These are phyloP conservation scores for Fimicolochytrium jonesii DNA, from an alignment of 192 early-diverging fungal species.

Conservation along the genomic window DNA sequence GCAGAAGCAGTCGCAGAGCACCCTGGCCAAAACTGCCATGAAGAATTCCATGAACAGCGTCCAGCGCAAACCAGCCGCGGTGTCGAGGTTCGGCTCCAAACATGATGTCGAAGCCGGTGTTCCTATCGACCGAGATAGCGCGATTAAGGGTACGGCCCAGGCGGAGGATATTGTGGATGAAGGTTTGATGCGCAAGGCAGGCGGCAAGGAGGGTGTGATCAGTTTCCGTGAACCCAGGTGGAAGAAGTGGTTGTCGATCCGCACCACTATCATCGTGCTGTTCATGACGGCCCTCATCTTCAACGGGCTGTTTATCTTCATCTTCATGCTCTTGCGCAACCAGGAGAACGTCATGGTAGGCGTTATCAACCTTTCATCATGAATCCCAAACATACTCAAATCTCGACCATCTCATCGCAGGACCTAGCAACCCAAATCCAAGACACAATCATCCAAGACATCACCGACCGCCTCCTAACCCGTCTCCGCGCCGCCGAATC, in stretches of 20 bases:
- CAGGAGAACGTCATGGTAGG: background rate
- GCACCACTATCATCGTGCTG: conserved; percentile 2
- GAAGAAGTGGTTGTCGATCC: background rate
- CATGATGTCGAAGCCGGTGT: background rate
- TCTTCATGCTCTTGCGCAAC: conserved; percentile 2
- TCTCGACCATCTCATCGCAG: background rate
- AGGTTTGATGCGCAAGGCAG: background rate
- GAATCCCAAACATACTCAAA: background rate
- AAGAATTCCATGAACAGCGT: no score
- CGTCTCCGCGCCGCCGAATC: background rate
- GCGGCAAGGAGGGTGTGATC: background rate
- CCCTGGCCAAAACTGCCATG: no score
- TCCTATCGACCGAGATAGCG: no score
- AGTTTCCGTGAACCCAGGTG: background rate
- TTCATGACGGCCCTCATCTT: background rate
- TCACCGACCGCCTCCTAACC: background rate
- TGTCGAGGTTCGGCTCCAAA: no score
- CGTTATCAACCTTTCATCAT: background rate
- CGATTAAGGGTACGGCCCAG: background rate
- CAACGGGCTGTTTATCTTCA: conserved; percentile 5
- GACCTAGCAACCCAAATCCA: background rate
- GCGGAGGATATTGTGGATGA: conserved; percentile 1
- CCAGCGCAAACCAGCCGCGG: no score
- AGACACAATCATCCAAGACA: background rate
- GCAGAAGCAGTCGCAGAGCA: no score